Evolutionary conservation across 2,329 filamentous ascomycete genomes (phyloP).

Genomic region (Elsinoe ampelina): DNA sequence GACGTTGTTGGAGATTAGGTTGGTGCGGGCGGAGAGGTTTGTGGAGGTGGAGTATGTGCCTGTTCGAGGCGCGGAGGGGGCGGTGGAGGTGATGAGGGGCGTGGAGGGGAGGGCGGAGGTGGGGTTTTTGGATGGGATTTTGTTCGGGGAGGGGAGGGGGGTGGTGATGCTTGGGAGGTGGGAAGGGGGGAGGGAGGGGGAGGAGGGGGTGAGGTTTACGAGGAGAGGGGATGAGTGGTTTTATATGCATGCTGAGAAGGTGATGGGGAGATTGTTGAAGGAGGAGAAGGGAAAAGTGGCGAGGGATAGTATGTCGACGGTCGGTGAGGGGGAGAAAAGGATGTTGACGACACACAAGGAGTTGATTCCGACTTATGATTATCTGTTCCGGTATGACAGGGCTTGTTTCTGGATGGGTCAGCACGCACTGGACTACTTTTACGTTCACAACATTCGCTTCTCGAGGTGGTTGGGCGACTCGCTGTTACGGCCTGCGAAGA

Average conservation of each 20-base stretch:
- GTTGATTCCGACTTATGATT: constrained; percentile 41
- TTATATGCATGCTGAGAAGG: constrained; percentile 55
- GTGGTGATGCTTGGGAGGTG: constrained; percentile 54
- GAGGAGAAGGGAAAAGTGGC: background rate
- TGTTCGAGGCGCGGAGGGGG: constrained; percentile 40
- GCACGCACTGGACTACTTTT: constrained; percentile 53
- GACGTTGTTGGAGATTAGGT: constrained; percentile 51
- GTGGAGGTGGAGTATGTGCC: constrained; percentile 56
- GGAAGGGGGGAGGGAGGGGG: constrained; percentile 31
- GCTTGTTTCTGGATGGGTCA: constrained; percentile 56
- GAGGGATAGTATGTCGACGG: background rate
- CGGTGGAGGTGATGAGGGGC: constrained; percentile 41
- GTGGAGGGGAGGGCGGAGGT: constrained; percentile 33
- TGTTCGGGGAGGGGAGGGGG: constrained; percentile 47
- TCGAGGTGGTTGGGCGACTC: constrained; percentile 51
- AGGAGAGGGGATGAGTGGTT: constrained; percentile 61
- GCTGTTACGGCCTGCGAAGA: constrained; percentile 51
- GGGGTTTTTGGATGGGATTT: constrained; percentile 64
- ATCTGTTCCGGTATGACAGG: constrained; percentile 54
- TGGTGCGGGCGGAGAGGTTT: constrained; percentile 45
- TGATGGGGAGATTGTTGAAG: constrained; percentile 8
- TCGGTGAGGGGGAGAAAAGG: background rate
- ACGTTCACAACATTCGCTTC: constrained; percentile 50
- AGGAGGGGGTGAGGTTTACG: constrained; percentile 41
- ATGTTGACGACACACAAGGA: constrained; percentile 23